Percentiles rank a stretch among this genome's conserved stretches.
Evolutionary conservation across 495 filamentous ascomycete species (phyloP).

Genomic region (Xylaria curta): DNA sequence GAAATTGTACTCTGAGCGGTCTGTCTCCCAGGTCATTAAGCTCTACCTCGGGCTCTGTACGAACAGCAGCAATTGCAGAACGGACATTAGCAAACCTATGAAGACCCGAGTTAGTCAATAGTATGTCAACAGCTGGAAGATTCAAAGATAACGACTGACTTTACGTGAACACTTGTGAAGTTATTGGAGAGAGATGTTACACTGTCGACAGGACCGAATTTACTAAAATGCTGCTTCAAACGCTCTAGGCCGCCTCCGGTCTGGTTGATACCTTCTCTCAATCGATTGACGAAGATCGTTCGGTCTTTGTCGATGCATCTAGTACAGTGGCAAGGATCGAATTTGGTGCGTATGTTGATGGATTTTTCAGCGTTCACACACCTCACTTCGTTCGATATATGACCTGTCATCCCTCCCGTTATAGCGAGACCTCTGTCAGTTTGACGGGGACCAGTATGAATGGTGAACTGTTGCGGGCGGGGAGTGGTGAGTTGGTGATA

Average conservation of each 20-base stretch:
- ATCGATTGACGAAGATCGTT: constrained; percentile 21
- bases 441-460: not conserved
- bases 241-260: not conserved
- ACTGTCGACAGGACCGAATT: constrained; percentile 8
- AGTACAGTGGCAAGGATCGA: constrained; percentile 23
- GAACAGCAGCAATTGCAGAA: not conserved
- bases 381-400: not conserved
- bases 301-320: constrained; percentile 17
- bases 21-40: not conserved
- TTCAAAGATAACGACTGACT: not conserved
- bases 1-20: not conserved
- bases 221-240: constrained; percentile 15
- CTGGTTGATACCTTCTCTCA: not conserved
- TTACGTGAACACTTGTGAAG: not conserved
- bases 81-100: not conserved
- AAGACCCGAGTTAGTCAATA: not conserved
- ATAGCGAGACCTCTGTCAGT: not conserved
- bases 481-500: not conserved
- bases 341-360: not conserved
- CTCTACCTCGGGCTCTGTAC: not conserved
- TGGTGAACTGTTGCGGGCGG: not conserved
- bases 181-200: not conserved
- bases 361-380: constrained; percentile 22
- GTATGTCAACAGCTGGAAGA: not conserved
- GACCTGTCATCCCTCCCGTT: not conserved